Conservation (phyloP, 352 stramenopile species). For the Globisporangium barbulae region DNA sequence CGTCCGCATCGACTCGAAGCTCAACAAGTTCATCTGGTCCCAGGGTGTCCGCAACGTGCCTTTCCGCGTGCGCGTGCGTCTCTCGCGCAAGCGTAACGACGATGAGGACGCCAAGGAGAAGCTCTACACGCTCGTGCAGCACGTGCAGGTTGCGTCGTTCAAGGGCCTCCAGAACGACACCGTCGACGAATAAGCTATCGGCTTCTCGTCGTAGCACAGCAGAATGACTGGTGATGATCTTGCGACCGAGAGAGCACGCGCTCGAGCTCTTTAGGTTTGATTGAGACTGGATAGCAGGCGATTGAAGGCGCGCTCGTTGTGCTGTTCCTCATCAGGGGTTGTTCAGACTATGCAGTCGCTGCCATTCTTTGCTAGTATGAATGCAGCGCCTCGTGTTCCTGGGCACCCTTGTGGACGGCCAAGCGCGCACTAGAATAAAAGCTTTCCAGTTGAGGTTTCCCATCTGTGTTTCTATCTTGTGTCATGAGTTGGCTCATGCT, state of each 20-base stretch:
- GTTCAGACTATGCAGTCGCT: neutral
- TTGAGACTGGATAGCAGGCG: conserved; percentile 9
- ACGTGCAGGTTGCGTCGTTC: conserved; percentile 95
- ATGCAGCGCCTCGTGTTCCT: neutral
- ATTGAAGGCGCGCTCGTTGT: neutral
- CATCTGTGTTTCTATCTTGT: neutral
- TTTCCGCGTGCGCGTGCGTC: conserved; percentile 95
- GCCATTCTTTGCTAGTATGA: conserved; percentile 5
- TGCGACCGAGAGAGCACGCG: neutral
- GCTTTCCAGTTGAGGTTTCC: conserved; percentile 23
- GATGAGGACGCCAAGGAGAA: conserved; percentile 99
- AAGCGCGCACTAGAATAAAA: conserved; percentile 8
- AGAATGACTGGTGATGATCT: conserved; percentile 7
- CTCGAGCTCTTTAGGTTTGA: conserved; percentile 10
- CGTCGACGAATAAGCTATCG: conserved; percentile 83
- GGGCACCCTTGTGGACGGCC: neutral
- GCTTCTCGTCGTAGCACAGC: neutral
- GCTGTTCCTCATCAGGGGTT: neutral
- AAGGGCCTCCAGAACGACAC: conserved; percentile 97
- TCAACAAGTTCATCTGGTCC: conserved; percentile 98
- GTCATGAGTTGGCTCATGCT: neutral
- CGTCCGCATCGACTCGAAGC: conserved; percentile 93
- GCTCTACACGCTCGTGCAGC: conserved; percentile 98
- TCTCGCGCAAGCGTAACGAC: conserved; percentile 98
- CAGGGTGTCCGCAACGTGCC: conserved; percentile 98